Evolutionary conservation across 495 filamentous ascomycete genomes (phyloP), one percentile per base, ranked within the genome.

Genomic region (Terfezia claveryi): DNA sequence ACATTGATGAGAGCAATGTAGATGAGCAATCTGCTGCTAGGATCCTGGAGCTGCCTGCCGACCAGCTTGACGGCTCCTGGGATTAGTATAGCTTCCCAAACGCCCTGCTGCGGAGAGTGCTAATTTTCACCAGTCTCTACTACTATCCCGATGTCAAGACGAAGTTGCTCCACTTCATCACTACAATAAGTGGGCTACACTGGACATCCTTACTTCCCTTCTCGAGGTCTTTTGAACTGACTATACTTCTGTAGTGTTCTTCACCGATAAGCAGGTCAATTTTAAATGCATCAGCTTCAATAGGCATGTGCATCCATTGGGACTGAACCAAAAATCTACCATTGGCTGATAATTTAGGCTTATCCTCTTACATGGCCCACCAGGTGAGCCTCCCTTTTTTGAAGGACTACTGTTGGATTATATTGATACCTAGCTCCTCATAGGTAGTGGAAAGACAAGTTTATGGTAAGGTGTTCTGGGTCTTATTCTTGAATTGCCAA

Each of bases 311-410:
- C 2, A 23, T 52, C 36, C 12, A 16, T 8, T 9, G n/a, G 17
- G 14, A 57, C 20, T 60, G 7, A n/a, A 17, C 27, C 27, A 32
- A 32, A 32, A 1, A 5, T 32, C 1, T 7, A 32, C 27, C 27
- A 32, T 32, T 32, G 27, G 27, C 27, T 32, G 7, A 32, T 32
- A 32, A 32, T 32, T 5, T 49, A 56, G 58, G 38, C 27, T 66
- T 16, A 61, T 76, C 10, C 63, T 79, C 14, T 66, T 79, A 32
- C 68, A 75, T 62, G 76, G 76, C 1, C 74, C 76, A n/a, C 72
- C 76, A 10, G 76, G 76, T 46, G 17, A 46, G 41, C 8, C 4
- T 20, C 20, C 2, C 8, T 46, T 46, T 46, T 46, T 46, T 4
- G 14, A 14, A 14, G 41, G 14, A 46, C 17, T 46, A 14, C 4